Evolutionary conservation across 805 yeast species (phyloP).

Genomic region (Sungouiozyma ichnusensis): DNA sequence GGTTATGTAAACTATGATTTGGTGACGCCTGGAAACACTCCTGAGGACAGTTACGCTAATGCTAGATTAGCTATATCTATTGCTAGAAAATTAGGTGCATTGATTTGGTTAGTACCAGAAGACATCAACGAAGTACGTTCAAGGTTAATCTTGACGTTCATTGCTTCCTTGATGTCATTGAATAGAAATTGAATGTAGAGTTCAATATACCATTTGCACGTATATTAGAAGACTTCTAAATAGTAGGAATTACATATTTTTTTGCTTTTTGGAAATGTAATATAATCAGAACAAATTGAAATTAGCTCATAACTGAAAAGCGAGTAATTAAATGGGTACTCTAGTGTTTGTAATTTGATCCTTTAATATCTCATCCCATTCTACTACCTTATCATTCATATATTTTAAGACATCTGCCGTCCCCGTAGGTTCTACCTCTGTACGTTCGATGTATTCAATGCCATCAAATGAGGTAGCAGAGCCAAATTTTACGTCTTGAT

Average conservation of each 20-base stretch:
- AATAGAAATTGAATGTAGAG: constrained; percentile 12
- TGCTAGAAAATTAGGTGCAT: constrained; percentile 95
- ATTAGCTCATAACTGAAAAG: neutral
- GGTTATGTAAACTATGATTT: constrained; percentile 95
- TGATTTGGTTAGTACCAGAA: constrained; percentile 99
- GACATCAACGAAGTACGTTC: constrained; percentile 95
- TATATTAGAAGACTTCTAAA: neutral
- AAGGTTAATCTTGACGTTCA: constrained; percentile 84
- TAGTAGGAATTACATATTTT: neutral
- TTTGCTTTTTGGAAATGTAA: neutral
- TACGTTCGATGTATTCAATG: constrained; percentile 45
- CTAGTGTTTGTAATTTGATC: constrained; percentile 58
- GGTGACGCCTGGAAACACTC: constrained; percentile 68
- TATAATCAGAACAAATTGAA: neutral
- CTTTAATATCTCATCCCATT: constrained; percentile 69
- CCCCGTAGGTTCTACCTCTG: constrained; percentile 54
- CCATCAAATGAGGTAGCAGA: constrained; percentile 64
- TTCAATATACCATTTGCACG: constrained; percentile 1
- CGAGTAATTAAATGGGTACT: constrained; percentile 12
- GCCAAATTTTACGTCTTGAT: constrained; percentile 53
- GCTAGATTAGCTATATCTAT: constrained; percentile 96
- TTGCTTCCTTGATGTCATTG: constrained; percentile 87
- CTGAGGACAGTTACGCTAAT: constrained; percentile 83
- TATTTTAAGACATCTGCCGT: constrained; percentile 56
- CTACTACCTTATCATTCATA: constrained; percentile 42